Base-by-base conservation (phyloP, 768 basidiomycete species). In the Leccinum subgranulosum region DNA sequence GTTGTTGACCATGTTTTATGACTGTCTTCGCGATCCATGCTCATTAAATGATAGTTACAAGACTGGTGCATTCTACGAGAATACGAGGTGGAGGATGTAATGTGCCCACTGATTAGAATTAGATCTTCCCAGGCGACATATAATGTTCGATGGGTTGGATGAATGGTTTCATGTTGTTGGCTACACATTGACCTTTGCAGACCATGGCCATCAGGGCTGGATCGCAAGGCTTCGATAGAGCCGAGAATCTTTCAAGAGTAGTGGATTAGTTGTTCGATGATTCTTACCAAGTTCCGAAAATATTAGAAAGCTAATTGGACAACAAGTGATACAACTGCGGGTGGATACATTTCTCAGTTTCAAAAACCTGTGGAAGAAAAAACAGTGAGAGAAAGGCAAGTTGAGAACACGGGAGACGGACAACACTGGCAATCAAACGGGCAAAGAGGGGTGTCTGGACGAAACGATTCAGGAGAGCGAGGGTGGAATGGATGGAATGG, bases 391-490 rank as follows among this genome's bases (percentile, higher is more conserved):
- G 31, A 28, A 49, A 25, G 9, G 12, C 3, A 12, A 23, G n/a
- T 3, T 6, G 17, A 12, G 8, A 19, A 43, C 23, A 36, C n/a
- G 36, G 34, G 39, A 23, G 48, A 77, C 90, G 74, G 65, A 92
- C 92, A 94, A 65, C 92, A 94, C 36, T 90, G 79, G 71, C 92
- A 94, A 69, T 94, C 92, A 67, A 94, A 94, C 6, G 92, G 92
- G 75, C 92, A 94, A 41, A 89, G 71, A 3, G 88, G 82, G 0
- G 92, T 92, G 70, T 90, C 92, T 94, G 73, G 31, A 58, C 28
- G 34, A 47, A 61, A 66, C 58, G 66, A 69, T 53, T 60, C 51
- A 47, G 70, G 28, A 57, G 54, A 60, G 57, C 60, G 52, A 29
- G 15, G 46, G 17, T 29, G 27, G 41, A 33, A 43, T 49, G 51